Conservation (phyloP, 129 eudicot species). For the Artemisia annua region DNA sequence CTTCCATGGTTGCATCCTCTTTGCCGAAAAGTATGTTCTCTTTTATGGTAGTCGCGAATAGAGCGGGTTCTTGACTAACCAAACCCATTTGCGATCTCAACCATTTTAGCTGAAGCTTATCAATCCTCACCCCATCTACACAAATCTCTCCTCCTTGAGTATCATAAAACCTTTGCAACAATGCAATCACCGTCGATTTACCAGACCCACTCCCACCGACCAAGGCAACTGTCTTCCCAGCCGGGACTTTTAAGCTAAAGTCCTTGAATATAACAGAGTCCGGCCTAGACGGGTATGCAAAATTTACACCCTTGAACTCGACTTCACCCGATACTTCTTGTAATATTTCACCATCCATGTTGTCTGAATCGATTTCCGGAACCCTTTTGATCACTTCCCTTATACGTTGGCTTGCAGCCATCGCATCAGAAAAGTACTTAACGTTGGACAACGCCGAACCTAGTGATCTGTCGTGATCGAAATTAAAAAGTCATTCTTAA, state of each 20-base stretch:
- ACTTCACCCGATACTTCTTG: slow-evolving; percentile 53
- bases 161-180: slow-evolving; percentile 84
- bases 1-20: slow-evolving; percentile 80
- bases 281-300: slow-evolving; percentile 57
- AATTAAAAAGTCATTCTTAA: slow-evolving; percentile 15
- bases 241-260: slow-evolving; percentile 58
- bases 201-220: slow-evolving; percentile 94
- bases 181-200: slow-evolving; percentile 73
- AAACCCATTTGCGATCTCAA: slow-evolving; percentile 91
- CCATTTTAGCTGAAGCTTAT: slow-evolving; percentile 85
- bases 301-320: slow-evolving; percentile 43
- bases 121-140: slow-evolving; percentile 71
- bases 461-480: slow-evolving; percentile 48
- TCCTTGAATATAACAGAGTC: slow-evolving; percentile 50
- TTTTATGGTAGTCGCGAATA: slow-evolving; percentile 82
- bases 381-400: slow-evolving; percentile 56
- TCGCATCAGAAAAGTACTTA: slow-evolving; percentile 68
- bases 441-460: slow-evolving; percentile 69
- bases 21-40: slow-evolving; percentile 96
- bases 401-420: slow-evolving; percentile 64
- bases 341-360: slow-evolving; percentile 50
- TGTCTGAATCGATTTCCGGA: slow-evolving; percentile 70
- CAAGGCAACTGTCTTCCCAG: slow-evolving; percentile 69
- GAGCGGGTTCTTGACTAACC: slow-evolving; percentile 97
- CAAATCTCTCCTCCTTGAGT: slow-evolving; percentile 64